Evolutionary conservation across 108 stramenopile genomes (phyloP).

Genomic region (Nitzschia sp.): DNA sequence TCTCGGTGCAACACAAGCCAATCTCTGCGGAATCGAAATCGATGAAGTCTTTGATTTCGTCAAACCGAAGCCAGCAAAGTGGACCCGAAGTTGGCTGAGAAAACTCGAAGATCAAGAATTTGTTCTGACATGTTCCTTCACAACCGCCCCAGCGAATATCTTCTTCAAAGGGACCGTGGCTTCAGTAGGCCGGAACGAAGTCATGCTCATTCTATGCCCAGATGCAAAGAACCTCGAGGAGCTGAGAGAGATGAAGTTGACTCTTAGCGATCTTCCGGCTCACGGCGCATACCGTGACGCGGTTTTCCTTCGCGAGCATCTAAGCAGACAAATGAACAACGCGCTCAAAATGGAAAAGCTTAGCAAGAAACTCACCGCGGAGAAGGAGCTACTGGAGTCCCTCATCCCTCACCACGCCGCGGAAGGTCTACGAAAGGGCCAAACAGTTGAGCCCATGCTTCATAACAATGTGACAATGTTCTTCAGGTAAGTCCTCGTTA

Average conservation of each 20-base stretch:
- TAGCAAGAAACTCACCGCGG: conserved; percentile 29
- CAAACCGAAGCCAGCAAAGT: conserved; percentile 14
- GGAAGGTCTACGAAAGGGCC: too few relatives aligned
- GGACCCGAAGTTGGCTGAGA: conserved; percentile 31
- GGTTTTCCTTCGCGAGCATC: conserved; percentile 51
- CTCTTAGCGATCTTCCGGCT: conserved; percentile 49
- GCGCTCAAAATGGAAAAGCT: too few relatives aligned
- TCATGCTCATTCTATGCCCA: conserved; percentile 41
- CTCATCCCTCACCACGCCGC: conserved; percentile 34
- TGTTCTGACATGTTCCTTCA: conserved; percentile 30
- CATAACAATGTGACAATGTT: conserved; percentile 37
- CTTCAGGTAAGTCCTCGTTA: not conserved
- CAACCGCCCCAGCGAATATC: conserved; percentile 10
- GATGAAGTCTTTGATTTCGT: conserved; percentile 1
- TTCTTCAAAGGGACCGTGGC: conserved; percentile 38
- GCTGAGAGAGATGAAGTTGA: conserved; percentile 40
- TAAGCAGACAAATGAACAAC: conserved; percentile 31
- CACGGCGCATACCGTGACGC: too few relatives aligned
- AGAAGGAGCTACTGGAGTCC: conserved; percentile 41
- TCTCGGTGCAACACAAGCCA: conserved; percentile 8
- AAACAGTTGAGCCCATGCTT: conserved; percentile 30
- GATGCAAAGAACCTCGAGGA: conserved; percentile 45
- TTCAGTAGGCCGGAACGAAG: conserved; percentile 14
- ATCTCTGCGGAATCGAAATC: conserved; percentile 20
- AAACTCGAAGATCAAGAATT: conserved; percentile 44